phyloP scores from a whole-genome alignment of 2,329 filamentous ascomycete genomes.

The Fusarium bactridioides region DNA sequence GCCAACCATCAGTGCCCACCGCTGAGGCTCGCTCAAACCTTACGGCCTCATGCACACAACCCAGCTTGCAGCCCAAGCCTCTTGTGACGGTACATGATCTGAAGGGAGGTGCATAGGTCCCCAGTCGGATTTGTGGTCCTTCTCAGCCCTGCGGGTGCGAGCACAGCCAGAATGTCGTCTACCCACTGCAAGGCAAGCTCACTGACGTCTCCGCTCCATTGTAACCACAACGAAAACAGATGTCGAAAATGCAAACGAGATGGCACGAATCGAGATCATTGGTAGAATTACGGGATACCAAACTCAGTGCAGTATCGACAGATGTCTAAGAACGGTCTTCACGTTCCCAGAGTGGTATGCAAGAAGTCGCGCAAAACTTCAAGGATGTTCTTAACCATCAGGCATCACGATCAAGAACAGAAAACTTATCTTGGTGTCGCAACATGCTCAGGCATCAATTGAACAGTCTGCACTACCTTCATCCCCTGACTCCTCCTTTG shows the following conservation, averaged over 20 bases:
- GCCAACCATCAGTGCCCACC: rapidly evolving
- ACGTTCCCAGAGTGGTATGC: conserved; percentile 77
- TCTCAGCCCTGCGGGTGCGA: conserved; percentile 57
- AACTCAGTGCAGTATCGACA: conserved; percentile 76
- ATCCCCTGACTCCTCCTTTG: rapidly evolving
- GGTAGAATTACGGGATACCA: conserved; percentile 78
- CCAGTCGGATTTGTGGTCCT: neutral
- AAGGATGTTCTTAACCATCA: conserved; percentile 98
- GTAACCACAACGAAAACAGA: conserved; percentile 76
- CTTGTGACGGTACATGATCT: neutral
- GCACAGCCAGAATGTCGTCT: conserved; percentile 96
- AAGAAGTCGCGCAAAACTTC: conserved; percentile 85
- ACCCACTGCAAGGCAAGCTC: conserved; percentile 90
- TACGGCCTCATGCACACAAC: rapidly evolving
- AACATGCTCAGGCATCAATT: conserved; percentile 73
- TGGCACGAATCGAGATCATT: conserved; percentile 72
- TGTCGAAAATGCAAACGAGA: conserved; percentile 74
- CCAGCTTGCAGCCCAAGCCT: neutral
- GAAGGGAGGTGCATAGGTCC: rapidly evolving
- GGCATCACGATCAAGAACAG: conserved; percentile 86
- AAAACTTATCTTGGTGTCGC: conserved; percentile 97
- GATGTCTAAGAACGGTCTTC: conserved; percentile 71
- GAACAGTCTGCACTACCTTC: conserved; percentile 68
- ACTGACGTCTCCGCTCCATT: conserved; percentile 82
- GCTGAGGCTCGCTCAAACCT: rapidly evolving